Base-by-base conservation (phyloP, 2,329 filamentous ascomycete genomes). In the Talaromyces albobiverticillius region DNA sequence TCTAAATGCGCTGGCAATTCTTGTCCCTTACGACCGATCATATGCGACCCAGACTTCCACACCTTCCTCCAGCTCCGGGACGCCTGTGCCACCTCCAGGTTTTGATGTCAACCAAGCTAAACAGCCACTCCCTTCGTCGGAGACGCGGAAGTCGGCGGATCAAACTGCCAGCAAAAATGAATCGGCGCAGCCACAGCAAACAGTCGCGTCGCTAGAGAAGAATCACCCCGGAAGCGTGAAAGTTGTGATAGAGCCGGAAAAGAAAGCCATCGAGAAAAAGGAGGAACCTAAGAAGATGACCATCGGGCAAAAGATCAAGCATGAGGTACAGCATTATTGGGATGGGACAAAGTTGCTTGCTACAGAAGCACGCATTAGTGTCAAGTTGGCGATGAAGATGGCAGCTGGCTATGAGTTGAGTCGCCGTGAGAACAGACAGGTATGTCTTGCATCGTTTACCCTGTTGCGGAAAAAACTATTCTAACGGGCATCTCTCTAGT, bases 361-460 rank as follows among this genome's bases (percentile, higher is more conserved):
- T 20, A 89, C 90, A 1, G 94, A 99, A 75, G 86, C 97, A 68
- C 90, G 80, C 73, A 99, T 99, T 70, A 97, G 93, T 71, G 90
- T 88, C 58, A 87, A 87, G 59, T 77, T 99, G 61, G 94, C 92
- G 5, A 73, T 96, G 71, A 97, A 96, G 79, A 99, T 99, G 94
- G 91, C 92, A 13, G 92, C 90, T 56, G 94, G 94, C 7, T 99
- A 99, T 75, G 94, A 99, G 74, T 84, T 99, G 60, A 96, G 89
- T 56, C 86, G 94, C 60, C 85, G 94, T 76, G 94, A 99, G 77
- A 85, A 94, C 75, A 84, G 92, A 67, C 94, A 97, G 74, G 82
- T 83, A 65, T 49, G 69, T 64, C 14, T 32, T 43, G 16, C 16
- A 7, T 36, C 13, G 3, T 4, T 42, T 23, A 23, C 42, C 36